A percentile compares a stretch with the other conserved stretches of the same genome.
Conservation (phyloP, 2,329 filamentous ascomycete species). For the Venturia nashicola region DNA sequence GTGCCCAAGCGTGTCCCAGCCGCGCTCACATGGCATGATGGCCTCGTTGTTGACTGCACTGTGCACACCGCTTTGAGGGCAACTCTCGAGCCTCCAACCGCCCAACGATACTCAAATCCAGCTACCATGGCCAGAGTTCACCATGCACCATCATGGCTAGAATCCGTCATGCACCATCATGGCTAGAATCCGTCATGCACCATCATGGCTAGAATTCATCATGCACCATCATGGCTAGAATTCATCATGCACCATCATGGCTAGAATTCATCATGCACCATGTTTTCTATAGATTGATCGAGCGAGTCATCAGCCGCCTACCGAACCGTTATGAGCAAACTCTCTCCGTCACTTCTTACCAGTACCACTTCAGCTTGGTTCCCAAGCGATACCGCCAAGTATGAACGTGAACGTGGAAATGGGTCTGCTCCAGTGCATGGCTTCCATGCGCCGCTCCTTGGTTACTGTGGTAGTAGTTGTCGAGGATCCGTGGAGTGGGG, state of each 20-base stretch:
- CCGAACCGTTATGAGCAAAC: background rate
- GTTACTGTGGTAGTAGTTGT: too few relatives aligned
- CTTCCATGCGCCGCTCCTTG: background rate
- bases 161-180: too few relatives aligned
- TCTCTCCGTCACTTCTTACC: background rate
- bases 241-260: background rate
- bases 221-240: too few relatives aligned
- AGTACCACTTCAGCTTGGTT: background rate
- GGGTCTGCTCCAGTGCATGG: background rate
- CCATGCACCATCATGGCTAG: background rate
- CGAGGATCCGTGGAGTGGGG: background rate
- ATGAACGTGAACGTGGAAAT: background rate
- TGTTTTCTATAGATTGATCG: background rate
- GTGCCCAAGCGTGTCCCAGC: background rate
- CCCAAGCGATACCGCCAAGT: background rate
- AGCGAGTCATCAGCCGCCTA: background rate
- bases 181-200: too few relatives aligned
- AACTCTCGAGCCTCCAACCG: background rate
- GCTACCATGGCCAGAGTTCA: too few relatives aligned
- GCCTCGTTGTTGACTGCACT: background rate
- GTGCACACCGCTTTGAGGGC: background rate
- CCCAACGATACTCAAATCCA: background rate
- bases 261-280: background rate
- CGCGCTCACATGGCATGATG: background rate
- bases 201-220: too few relatives aligned